These are phyloP conservation scores for Sporothrix globosa DNA, from an alignment of 2,329 filamentous ascomycete species.

Conservation along the genomic window DNA sequence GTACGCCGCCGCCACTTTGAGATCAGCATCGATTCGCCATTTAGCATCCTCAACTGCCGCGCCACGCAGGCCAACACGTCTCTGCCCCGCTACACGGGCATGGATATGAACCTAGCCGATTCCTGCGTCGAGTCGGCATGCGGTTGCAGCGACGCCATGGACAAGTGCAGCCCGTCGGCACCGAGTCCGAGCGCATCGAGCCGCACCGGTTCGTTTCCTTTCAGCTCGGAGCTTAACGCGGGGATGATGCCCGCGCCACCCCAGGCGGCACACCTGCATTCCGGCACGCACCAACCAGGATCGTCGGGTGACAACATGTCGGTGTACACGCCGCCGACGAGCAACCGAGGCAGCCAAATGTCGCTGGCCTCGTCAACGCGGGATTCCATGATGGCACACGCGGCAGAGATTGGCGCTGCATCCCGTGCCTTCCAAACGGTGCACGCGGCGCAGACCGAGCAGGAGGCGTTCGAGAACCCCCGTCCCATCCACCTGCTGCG, in stretches of 20 bases:
- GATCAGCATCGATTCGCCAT: constrained; percentile 93
- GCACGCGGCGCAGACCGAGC: constrained; percentile 35
- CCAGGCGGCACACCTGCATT: constrained; percentile 59
- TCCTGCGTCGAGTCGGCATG: constrained; percentile 66
- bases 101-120: constrained; percentile 48
- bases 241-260: constrained; percentile 52
- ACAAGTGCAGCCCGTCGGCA: not conserved
- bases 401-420: not conserved
- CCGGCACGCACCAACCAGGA: not conserved
- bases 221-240: not conserved
- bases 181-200: not conserved
- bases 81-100: constrained; percentile 72
- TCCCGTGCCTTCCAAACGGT: constrained; percentile 17
- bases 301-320: constrained; percentile 26
- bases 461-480: constrained; percentile 44
- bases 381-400: not conserved
- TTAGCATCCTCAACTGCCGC: constrained; percentile 89
- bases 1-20: constrained; percentile 86
- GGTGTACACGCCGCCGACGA: constrained; percentile 30
- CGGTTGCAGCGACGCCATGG: constrained; percentile 56
- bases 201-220: not conserved
- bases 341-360: not conserved
- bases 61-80: constrained; percentile 90
- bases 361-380: constrained; percentile 21
- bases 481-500: constrained; percentile 84